Base-by-base conservation (phyloP, 164 flowering plant species). In the Nymphaea colorata region DNA sequence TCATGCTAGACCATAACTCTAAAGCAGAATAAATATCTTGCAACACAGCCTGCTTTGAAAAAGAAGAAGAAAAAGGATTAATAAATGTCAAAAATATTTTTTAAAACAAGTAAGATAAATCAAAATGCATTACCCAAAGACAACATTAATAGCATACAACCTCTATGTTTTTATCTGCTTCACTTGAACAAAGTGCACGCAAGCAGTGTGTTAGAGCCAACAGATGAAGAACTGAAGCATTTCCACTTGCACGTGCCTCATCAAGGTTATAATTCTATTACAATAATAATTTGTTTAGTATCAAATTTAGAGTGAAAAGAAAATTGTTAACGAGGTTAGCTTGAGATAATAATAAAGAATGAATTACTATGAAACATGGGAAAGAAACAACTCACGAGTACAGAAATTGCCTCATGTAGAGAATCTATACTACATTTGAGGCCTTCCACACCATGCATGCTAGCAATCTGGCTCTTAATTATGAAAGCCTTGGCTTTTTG, bases 321-420 rank as follows among this genome's bases (percentile, higher is more conserved):
- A 51, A 4, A 15, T 51, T 15, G 14, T 51, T 8, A 51, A 8
- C 0, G 14, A 4, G 57, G 14, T 4, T 7, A 4, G 14, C 14
- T 51, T 51, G 0, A 51, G 57, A 51, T 10, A 51, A 51, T 8
- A 10, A 51, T 4, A 15, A 45, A 45, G 2, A 10, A 45, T 5
- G 5, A 45, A 10, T 45, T 5, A 45, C 0, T 45, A 10, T 10
- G 10, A 45, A 45, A 45, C 15, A 53, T 41, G 62, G 55, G 44
- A 51, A 71, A 3, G 6, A 55, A 67, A 68, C 11, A 71, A 67
- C 91, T 83, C 74, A 87, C 98, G 74, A 86, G 72, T 60, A 68
- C 63, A 62, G 79, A 75, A 57, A 90, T 85, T 60, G 96, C 95
- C 65, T 87, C 90, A 45, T 93, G 84, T 72, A 91, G 80, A 75